These are phyloP conservation scores for Aureobasidium sp. DNA, from an alignment of 2,329 filamentous ascomycete species.

Conservation along the genomic window DNA sequence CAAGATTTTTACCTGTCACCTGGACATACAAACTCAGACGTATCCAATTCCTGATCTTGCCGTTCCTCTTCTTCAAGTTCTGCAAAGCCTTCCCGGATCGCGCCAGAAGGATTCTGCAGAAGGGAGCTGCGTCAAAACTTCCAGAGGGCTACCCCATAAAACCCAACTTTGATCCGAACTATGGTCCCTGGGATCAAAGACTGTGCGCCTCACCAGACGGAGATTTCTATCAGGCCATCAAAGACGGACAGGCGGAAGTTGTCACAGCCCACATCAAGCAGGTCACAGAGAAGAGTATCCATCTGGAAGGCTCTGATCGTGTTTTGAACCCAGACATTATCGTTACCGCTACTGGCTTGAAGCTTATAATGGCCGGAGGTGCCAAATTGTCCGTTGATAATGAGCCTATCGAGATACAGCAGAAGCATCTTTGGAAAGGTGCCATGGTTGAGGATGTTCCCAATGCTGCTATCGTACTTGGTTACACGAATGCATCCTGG, in stretches of 20 bases:
- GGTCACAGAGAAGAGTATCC: constrained; percentile 42
- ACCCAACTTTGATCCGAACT: constrained; percentile 39
- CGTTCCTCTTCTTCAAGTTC: constrained; percentile 26
- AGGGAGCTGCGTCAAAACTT: constrained; percentile 37
- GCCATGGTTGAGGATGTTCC: constrained; percentile 56
- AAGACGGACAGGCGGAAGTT: constrained; percentile 43
- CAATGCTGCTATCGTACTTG: constrained; percentile 50
- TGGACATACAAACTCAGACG: constrained; percentile 25
- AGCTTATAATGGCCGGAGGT: constrained; percentile 46
- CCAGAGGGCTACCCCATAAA: constrained; percentile 37
- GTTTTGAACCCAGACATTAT: constrained; percentile 52
- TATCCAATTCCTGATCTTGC: constrained; percentile 27
- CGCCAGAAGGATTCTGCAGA: constrained; percentile 29
- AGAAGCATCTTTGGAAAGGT: constrained; percentile 52
- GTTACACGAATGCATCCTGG: constrained; percentile 55
- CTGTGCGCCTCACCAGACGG: constrained; percentile 60
- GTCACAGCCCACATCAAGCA: constrained; percentile 47
- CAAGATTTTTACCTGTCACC: constrained; percentile 26
- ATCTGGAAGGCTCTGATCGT: constrained; percentile 34
- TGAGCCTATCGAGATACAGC: constrained; percentile 32
- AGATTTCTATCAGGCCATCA: constrained; percentile 49
- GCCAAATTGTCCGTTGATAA: constrained; percentile 46
- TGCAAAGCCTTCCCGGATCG: constrained; percentile 24
- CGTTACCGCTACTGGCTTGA: constrained; percentile 56
- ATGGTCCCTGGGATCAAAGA: constrained; percentile 59